Evolutionary conservation across 2,329 filamentous ascomycete species (phyloP), one percentile per base, ranked within the genome.

Genomic region (Cercospora citrullina): DNA sequence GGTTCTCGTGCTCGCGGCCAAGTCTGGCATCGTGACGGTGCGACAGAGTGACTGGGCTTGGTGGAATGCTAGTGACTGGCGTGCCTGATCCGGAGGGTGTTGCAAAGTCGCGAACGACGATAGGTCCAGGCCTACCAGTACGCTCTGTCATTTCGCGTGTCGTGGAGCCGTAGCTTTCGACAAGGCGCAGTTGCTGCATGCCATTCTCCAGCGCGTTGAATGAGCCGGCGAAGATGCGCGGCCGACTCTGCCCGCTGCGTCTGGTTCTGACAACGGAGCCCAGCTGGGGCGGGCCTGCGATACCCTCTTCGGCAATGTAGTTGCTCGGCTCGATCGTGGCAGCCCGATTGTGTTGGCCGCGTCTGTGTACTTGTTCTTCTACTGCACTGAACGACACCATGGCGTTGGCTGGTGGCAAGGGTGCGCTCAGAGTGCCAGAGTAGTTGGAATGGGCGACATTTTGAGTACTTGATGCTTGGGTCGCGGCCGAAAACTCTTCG

Each of bases 191-290:
- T 21, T n/a, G 55, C 28, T 59, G 67, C n/a, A 74, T 53, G 8
- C 65, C 67, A 14, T 58, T 53, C 58, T 75, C 71, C 10, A 75
- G 69, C 55, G 73, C 71, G 23, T 51, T 69, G 69, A 73, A 73
- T 3, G 74, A 73, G n/a, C 69, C 71, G 1, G 71, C 73, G 69
- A 76, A 76, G 31, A 77, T 64, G 4, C 74, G 72, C 21, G 72
- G 72, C 16, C 72, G 66, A 21, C 63, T 64, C 16, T 58, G 31
- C 6, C 69, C 68, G 10, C 62, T 23, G 18, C 68, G 64, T 31
- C 55, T 59, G 33, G 42, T 62, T 4, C 67, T 64, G 21, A 64
- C 45, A 16, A 68, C 67, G 18, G 66, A 67, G 31, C 67, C 66
- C 30, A 63, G 60, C 68, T 63, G 60, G 14, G 58, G 31, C 51